Evolutionary conservation across 1,139 yeast genomes (phyloP), one percentile per base, ranked within the genome.

Genomic region (Yamadazyma aaseri): DNA sequence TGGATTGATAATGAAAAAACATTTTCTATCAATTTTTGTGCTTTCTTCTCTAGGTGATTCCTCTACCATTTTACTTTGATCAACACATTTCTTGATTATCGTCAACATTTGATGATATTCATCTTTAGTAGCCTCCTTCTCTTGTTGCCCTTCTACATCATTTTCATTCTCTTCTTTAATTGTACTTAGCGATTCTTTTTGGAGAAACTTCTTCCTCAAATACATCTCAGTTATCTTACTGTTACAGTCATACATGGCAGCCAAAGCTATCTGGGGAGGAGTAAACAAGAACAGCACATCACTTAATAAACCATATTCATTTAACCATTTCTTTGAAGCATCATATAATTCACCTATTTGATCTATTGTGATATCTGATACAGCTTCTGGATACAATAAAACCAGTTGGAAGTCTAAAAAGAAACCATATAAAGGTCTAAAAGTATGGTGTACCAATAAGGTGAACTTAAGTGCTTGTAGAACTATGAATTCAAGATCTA

Each of bases 211-310:
- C 48, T 69, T 63, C 37, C 72, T 72, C 44, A 90, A 60, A 56
- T 92, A 92, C 44, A 75, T 66, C 38, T 74, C 76, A 1, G 85
- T 76, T 18, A 85, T 58, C n/a, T 72, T 74, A 44, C 71, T 76
- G 55, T 89, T 85, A 15, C 73, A 75, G 32, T 72, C 71, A 57
- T 81, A 76, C 57, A 90, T 69, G 5, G 94, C 87, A 0, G 97
- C 95, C 36, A 92, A 64, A 0, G 97, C 96, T 24, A 92, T 85
- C 50, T 92, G 98, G 1, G 98, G 96, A 2, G 98, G 98, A 0
- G 97, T 81, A 56, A 66, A 92, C 21, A 80, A 63, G 49, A 87
- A 90, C 11, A 73, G 65, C 3, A 77, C 90, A 53, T 90, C 96
- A 20, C 94, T 79, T 28, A 85, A 63, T 31, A 89, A 57, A 0